A percentile compares a stretch with the other conserved stretches of the same genome.
Evolutionary conservation across 495 filamentous ascomycete species (phyloP).

Genomic region (Xylaria sp.): DNA sequence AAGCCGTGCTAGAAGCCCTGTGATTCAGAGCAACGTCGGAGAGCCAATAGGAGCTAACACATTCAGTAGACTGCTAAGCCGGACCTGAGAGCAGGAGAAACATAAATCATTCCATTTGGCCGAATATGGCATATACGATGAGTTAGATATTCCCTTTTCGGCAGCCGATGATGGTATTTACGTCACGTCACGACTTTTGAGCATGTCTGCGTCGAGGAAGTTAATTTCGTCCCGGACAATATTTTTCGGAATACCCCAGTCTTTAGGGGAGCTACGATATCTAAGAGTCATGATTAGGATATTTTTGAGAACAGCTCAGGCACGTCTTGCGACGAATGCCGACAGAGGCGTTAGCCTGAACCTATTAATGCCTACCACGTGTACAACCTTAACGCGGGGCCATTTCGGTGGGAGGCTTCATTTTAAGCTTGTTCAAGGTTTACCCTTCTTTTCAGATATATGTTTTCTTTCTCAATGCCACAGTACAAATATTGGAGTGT

Average conservation of each 20-base stretch:
- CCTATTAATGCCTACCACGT: slow-evolving; percentile 7
- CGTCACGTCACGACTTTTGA: not conserved
- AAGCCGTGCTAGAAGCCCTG: not conserved
- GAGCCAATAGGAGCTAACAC: not conserved
- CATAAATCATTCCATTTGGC: not conserved
- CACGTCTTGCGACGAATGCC: not conserved
- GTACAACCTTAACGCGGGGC: not conserved
- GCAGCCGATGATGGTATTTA: not conserved
- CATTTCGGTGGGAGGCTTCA: not conserved
- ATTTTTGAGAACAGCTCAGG: not conserved
- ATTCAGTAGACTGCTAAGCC: not conserved
- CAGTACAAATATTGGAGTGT: not conserved
- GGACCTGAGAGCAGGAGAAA: not conserved
- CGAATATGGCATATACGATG: slow-evolving; percentile 12
- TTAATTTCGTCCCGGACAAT: not conserved
- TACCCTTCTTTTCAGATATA: not conserved
- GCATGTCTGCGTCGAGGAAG: not conserved
- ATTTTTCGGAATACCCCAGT: not conserved
- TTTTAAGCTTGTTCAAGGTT: not conserved
- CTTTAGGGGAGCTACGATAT: not conserved
- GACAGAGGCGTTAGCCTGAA: not conserved
- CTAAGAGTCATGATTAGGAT: not conserved
- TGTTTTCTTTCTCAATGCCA: not conserved
- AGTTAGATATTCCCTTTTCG: not conserved
- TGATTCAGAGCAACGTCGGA: not conserved